phyloP scores from a whole-genome alignment of 768 basidiomycete species.

The Pleurotus eryngii region DNA sequence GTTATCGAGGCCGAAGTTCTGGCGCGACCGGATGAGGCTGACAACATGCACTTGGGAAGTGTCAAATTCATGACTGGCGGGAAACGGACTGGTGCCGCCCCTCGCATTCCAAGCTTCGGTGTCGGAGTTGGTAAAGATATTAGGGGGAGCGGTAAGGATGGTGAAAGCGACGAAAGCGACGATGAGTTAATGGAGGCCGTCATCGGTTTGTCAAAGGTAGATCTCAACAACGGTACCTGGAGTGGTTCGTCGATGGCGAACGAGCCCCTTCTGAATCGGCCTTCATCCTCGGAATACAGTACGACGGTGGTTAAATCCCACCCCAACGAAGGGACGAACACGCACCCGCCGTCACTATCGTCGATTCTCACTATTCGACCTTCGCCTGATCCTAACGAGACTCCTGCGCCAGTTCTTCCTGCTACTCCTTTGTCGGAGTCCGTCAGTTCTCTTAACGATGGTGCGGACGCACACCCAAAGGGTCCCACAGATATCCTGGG shows the following conservation, averaged over 20 bases:
- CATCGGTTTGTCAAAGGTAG: slow-evolving; percentile 47
- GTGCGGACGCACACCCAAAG: slow-evolving; percentile 19
- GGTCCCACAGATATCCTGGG: slow-evolving; percentile 24
- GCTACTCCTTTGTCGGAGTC: slow-evolving; percentile 23
- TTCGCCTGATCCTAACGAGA: slow-evolving; percentile 46
- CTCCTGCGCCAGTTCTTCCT: slow-evolving; percentile 37
- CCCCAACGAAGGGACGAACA: slow-evolving; percentile 31
- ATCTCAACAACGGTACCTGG: slow-evolving; percentile 41
- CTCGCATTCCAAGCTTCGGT: slow-evolving; percentile 88
- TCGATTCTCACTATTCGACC: slow-evolving; percentile 73
- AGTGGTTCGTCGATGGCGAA: slow-evolving; percentile 40
- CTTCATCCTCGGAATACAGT: slow-evolving; percentile 57
- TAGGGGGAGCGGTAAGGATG: slow-evolving; percentile 38
- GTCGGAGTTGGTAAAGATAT: slow-evolving; percentile 65
- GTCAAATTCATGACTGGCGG: slow-evolving; percentile 76
- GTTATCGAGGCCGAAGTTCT: slow-evolving; percentile 85
- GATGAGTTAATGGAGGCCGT: slow-evolving; percentile 67
- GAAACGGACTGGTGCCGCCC: slow-evolving; percentile 54
- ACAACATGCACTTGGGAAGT: slow-evolving; percentile 79
- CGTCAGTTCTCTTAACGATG: slow-evolving; percentile 17
- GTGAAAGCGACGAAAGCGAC: slow-evolving; percentile 57
- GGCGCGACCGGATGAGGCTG: slow-evolving; percentile 55
- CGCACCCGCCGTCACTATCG: slow-evolving; percentile 53
- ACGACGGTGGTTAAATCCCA: slow-evolving; percentile 62
- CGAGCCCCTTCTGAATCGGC: slow-evolving; percentile 48